A percentile compares a stretch with the other conserved stretches of the same genome.
These are phyloP conservation scores for Fusarium duplospermum DNA, from an alignment of 2,329 filamentous ascomycete species.

Conservation along the genomic window DNA sequence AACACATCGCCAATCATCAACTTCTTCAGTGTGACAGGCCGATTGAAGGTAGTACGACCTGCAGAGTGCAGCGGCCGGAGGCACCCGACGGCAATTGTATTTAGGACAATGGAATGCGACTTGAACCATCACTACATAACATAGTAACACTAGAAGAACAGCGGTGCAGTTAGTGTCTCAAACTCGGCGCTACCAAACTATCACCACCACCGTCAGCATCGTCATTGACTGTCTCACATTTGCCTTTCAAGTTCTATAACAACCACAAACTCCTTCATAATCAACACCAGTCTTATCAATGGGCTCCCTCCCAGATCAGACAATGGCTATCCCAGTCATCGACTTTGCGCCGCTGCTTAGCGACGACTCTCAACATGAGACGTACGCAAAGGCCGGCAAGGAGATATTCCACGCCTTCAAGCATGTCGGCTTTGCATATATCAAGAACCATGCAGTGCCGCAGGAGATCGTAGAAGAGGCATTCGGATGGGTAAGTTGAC, in stretches of 20 bases:
- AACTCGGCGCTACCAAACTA: background rate
- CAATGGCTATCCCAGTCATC: constrained; percentile 35
- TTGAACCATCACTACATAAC: background rate
- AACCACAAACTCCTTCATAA: background rate
- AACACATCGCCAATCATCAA: background rate
- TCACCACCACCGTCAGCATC: background rate
- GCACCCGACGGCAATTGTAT: background rate
- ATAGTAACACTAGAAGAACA: background rate
- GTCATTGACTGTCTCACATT: background rate
- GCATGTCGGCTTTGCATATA: constrained; percentile 49
- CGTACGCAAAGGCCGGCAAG: constrained; percentile 18
- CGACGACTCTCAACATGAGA: constrained; percentile 5
- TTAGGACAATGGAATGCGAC: background rate
- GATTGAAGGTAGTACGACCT: background rate
- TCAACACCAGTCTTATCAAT: background rate
- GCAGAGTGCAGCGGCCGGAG: background rate
- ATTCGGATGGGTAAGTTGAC: constrained; percentile 48
- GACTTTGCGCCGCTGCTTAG: constrained; percentile 31
- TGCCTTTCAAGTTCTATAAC: background rate
- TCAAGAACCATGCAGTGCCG: constrained; percentile 51
- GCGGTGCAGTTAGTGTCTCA: background rate
- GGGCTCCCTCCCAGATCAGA: background rate
- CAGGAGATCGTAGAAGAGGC: constrained; percentile 51
- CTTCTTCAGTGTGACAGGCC: background rate
- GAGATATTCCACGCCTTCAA: constrained; percentile 47